Percentiles rank a stretch among this genome's conserved stretches.
Conservation (phyloP, 495 filamentous ascomycete genomes). For the Aspergillus conjunctus region DNA sequence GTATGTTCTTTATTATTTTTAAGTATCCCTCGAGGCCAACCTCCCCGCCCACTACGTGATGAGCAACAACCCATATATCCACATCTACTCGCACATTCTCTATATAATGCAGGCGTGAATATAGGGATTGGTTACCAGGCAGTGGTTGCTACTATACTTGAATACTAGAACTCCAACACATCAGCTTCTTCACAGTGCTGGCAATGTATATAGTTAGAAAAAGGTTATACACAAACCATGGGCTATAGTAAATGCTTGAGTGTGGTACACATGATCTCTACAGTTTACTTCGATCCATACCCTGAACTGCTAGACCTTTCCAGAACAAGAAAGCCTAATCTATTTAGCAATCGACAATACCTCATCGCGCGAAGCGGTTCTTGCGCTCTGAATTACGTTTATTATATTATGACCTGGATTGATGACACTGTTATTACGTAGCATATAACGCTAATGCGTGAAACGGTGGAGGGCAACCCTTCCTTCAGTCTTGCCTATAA, state of each 20-base stretch:
- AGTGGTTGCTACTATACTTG: background rate
- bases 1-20: background rate
- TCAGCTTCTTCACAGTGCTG: no score
- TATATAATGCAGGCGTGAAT: background rate
- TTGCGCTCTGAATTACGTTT: background rate
- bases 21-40: background rate
- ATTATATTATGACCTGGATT: background rate
- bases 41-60: background rate
- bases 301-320: background rate
- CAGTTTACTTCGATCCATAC: background rate
- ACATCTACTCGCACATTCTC: background rate
- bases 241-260: background rate
- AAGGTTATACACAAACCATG: background rate
- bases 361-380: background rate
- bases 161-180: background rate
- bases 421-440: background rate
- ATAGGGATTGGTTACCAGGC: background rate
- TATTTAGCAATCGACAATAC: no score
- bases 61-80: background rate
- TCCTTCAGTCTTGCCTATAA: background rate
- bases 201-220: background rate
- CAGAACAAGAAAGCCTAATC: background rate
- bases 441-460: background rate
- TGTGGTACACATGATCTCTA: background rate
- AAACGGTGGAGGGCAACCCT: background rate